These are phyloP conservation scores for Paraconiothyrium sp. DNA, from an alignment of 2,329 filamentous ascomycete genomes.

Conservation along the genomic window DNA sequence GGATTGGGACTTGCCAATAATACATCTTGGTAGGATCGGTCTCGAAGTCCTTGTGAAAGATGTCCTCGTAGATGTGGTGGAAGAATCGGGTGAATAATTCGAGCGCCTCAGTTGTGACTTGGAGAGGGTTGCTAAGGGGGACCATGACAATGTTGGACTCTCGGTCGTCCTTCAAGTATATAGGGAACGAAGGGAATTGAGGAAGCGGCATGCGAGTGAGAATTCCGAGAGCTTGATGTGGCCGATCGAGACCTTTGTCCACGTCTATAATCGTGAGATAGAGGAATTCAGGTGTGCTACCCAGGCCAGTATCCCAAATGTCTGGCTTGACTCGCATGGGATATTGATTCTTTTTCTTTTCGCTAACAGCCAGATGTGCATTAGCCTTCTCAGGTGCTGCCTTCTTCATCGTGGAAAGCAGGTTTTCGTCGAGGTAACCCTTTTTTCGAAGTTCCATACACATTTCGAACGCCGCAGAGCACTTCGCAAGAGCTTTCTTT, in stretches of 20 bases:
- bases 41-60: constrained; percentile 89
- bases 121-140: constrained; percentile 56
- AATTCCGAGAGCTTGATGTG: constrained; percentile 72
- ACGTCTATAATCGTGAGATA: constrained; percentile 72
- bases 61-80: constrained; percentile 77
- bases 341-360: constrained; percentile 78
- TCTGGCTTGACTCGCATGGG: constrained; percentile 80
- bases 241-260: constrained; percentile 65
- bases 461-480: constrained; percentile 86
- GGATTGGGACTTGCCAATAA: constrained; percentile 81
- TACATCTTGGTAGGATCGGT: constrained; percentile 71
- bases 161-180: constrained; percentile 75
- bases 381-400: constrained; percentile 85
- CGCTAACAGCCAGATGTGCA: constrained; percentile 81
- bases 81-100: constrained; percentile 75
- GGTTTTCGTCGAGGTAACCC: constrained; percentile 74
- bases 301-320: constrained; percentile 69
- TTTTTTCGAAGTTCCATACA: constrained; percentile 75
- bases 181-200: constrained; percentile 70
- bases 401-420: constrained; percentile 78
- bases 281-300: constrained; percentile 61
- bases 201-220: constrained; percentile 75
- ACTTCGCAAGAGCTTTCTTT: constrained; percentile 82
- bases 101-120: constrained; percentile 57
- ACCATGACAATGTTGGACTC: constrained; percentile 67